A percentile compares a stretch with the other conserved stretches of the same genome.
phyloP scores from a whole-genome alignment of 768 basidiomycete species.

The Tubosaeta brunneosetosa region DNA sequence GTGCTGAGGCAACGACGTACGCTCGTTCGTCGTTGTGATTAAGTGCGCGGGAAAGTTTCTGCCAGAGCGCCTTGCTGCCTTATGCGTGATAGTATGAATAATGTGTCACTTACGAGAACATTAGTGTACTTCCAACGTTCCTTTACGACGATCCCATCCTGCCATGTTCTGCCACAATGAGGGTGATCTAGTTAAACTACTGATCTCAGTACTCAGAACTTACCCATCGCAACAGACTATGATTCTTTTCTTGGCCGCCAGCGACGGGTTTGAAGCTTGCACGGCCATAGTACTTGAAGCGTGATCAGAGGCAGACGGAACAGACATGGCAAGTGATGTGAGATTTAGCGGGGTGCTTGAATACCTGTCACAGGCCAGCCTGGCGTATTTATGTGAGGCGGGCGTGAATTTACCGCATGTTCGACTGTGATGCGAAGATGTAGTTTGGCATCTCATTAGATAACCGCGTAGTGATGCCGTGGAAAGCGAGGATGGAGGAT shows the following conservation, averaged over 20 bases:
- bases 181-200: slow-evolving; percentile 1
- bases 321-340: slow-evolving; percentile 11
- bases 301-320: slow-evolving; percentile 1
- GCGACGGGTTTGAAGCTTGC: not conserved
- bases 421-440: too few species aligned
- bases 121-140: slow-evolving; percentile 52
- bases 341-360: not conserved
- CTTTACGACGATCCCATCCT: slow-evolving; percentile 50
- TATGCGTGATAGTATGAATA: not conserved
- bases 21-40: slow-evolving; percentile 44
- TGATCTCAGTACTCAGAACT: slow-evolving; percentile 25
- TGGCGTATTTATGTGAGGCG: slow-evolving; percentile 22
- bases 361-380: not conserved
- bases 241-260: slow-evolving; percentile 49
- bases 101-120: slow-evolving; percentile 39
- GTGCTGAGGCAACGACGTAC: slow-evolving; percentile 13
- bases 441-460: too few species aligned
- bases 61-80: not conserved
- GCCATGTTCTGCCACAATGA: slow-evolving; percentile 53
- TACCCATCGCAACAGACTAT: slow-evolving; percentile 76
- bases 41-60: slow-evolving; percentile 55
- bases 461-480: too few species aligned
- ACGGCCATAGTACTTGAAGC: not conserved
- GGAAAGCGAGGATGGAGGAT: too few species aligned
- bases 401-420: not conserved